Conservation (phyloP, 192 early-diverging fungal genomes). For the Coemansia sp. region DNA sequence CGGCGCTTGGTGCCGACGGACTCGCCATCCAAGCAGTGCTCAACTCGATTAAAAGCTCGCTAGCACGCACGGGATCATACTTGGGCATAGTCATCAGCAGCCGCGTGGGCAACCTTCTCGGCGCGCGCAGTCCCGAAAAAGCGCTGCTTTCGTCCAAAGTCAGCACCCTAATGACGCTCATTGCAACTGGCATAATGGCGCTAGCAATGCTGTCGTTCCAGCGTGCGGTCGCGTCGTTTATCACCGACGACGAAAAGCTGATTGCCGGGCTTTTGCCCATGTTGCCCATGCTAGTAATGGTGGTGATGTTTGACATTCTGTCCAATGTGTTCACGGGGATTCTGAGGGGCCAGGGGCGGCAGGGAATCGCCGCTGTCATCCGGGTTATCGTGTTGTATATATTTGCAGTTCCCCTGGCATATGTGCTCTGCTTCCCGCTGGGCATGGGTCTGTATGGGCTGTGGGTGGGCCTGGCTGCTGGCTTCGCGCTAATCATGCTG, state of each 20-base stretch:
- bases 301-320: conserved; percentile 53
- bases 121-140: conserved; percentile 52
- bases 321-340: conserved; percentile 62
- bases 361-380: conserved; percentile 53
- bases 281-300: conserved; percentile 36
- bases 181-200: conserved; percentile 21
- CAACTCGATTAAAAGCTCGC: conserved; percentile 66
- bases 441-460: conserved; percentile 60
- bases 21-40: conserved; percentile 83
- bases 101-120: conserved; percentile 76
- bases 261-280: conserved; percentile 20
- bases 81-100: conserved; percentile 77
- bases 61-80: conserved; percentile 69
- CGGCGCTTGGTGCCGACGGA: conserved; percentile 67
- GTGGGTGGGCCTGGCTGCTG: conserved; percentile 57
- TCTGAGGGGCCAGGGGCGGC: conserved; percentile 56
- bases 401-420: conserved; percentile 54
- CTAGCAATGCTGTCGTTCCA: conserved; percentile 59
- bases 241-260: conserved; percentile 34
- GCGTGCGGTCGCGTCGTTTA: conserved; percentile 54
- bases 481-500: conserved; percentile 24
- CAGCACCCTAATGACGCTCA: conserved; percentile 52
- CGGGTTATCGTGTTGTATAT: conserved; percentile 53
- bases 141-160: conserved; percentile 43
- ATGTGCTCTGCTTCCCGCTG: conserved; percentile 52